Base-by-base conservation (phyloP, 1,284 basidiomycete species). In the Megacollybia platyphylla region DNA sequence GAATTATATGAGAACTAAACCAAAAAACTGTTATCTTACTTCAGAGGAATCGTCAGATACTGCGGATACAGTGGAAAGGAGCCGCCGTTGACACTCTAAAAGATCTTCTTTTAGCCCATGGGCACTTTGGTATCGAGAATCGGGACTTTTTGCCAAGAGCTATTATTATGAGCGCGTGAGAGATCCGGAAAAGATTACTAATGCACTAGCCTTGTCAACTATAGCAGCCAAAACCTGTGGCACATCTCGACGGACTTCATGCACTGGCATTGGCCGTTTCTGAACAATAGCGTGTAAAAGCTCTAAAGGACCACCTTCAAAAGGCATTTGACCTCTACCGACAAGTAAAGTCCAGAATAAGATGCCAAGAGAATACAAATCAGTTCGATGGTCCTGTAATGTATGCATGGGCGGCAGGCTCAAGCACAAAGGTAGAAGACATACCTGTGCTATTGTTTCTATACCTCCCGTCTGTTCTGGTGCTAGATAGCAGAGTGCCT, bases 381-480 rank as follows among this genome's bases (percentile, higher is more conserved):
- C 80, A 8, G 79, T 81, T 44, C 80, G 58, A 48, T 80, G 76
- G 52, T 83, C 79, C 15, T 11, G 7, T 11, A 15, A 15, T 15
- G 15, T 11, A 34, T 11, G 31, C 4, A 34, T 34, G 15, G 7
- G 31, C 4, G 31, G 11, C 31, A 34, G 31, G 7, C 15, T 34
- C 2, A 11, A 15, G 20, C 3, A 24, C 20, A 34, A 34, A 34
- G 15, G 15, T 15, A 15, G 4, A 15, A 11, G 11, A 11, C 31
- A 15, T 34, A 7, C 31, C 31, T 81, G 79, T 4, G 70, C 67
- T 54, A 75, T 72, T 5, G 75, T 77, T 54, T 81, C 77, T 48
- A 76, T 73, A 49, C 76, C 75, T 9, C 79, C 79, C 1, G 79
- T 82, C 54, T 84, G 80, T 54, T 83, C 80, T 13, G 80, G 80